Percentiles rank a stretch among this genome's conserved stretches.
phyloP scores from a whole-genome alignment of 306 rosid genomes.

The Begonia fuchsioides region DNA sequence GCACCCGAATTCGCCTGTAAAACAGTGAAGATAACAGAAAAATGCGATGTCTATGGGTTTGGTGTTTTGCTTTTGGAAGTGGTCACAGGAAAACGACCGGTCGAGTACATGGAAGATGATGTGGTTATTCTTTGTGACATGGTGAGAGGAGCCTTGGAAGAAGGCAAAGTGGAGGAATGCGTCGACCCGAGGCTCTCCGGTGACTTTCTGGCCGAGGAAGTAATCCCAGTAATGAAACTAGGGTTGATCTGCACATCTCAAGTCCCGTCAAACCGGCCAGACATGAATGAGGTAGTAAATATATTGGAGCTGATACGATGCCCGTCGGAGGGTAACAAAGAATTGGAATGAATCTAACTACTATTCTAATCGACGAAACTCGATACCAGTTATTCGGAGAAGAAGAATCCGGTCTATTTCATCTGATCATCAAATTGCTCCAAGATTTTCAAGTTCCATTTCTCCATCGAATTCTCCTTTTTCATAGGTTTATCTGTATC shows the following conservation, averaged over 20 bases:
- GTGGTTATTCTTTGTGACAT: conserved; percentile 97
- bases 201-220: conserved; percentile 83
- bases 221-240: conserved; percentile 74
- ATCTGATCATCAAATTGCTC: conserved; percentile 6
- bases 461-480: conserved; percentile 16
- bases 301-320: conserved; percentile 91
- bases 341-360: conserved; percentile 35
- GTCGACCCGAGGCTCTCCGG: conserved; percentile 72
- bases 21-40: conserved; percentile 91
- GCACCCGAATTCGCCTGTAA: conserved; percentile 97
- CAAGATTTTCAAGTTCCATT: conserved; percentile 8
- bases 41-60: conserved; percentile 86
- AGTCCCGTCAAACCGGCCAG: conserved; percentile 95
- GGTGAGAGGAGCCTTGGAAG: conserved; percentile 89
- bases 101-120: conserved; percentile 97
- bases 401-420: conserved; percentile 70
- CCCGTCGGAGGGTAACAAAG: conserved; percentile 94
- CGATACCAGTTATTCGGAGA: conserved; percentile 83
- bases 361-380: conserved; percentile 18
- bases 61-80: conserved; percentile 81
- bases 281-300: conserved; percentile 95
- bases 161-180: conserved; percentile 90
- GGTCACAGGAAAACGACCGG: conserved; percentile 89
- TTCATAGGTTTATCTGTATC: conserved; percentile 30
- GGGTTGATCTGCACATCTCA: conserved; percentile 95